A percentile compares a stretch with the other conserved stretches of the same genome.
These are phyloP conservation scores for Fomitopsis pulvina DNA, from an alignment of 768 basidiomycete genomes.

Conservation along the genomic window DNA sequence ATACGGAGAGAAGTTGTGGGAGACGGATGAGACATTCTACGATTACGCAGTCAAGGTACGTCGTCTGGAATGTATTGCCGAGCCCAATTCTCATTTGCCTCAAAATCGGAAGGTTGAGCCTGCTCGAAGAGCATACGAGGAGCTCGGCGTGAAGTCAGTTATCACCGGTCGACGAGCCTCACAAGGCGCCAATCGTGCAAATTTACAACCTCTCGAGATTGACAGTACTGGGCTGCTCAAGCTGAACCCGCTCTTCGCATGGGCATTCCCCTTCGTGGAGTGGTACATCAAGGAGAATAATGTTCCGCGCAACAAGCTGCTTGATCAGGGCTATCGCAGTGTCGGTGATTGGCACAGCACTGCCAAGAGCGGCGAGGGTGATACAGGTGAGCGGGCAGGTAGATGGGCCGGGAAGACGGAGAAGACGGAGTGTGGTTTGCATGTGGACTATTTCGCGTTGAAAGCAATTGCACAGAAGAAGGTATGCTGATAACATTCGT, in stretches of 20 bases:
- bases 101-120: conserved; percentile 89
- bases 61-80: background rate
- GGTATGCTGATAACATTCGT: conserved; percentile 6
- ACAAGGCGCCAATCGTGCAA: conserved; percentile 86
- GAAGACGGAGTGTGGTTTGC: conserved; percentile 95
- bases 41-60: conserved; percentile 89
- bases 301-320: conserved; percentile 83
- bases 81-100: background rate
- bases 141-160: conserved; percentile 72
- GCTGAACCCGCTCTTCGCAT: conserved; percentile 87
- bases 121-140: conserved; percentile 78
- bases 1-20: conserved; percentile 82
- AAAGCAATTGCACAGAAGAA: conserved; percentile 44
- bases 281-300: conserved; percentile 75
- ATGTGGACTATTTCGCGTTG: conserved; percentile 84
- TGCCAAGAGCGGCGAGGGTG: conserved; percentile 57
- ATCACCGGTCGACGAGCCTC: conserved; percentile 94
- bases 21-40: conserved; percentile 78
- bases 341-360: conserved; percentile 99
- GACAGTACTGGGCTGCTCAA: conserved; percentile 89
- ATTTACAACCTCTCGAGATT: conserved; percentile 80
- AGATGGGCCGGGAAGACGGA: conserved; percentile 80
- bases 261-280: conserved; percentile 82
- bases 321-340: conserved; percentile 89
- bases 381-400: conserved; percentile 76